Percentiles rank a stretch among this genome's conserved stretches.
Conservation (phyloP, 306 rosid species). For the Glycine tomentella region DNA sequence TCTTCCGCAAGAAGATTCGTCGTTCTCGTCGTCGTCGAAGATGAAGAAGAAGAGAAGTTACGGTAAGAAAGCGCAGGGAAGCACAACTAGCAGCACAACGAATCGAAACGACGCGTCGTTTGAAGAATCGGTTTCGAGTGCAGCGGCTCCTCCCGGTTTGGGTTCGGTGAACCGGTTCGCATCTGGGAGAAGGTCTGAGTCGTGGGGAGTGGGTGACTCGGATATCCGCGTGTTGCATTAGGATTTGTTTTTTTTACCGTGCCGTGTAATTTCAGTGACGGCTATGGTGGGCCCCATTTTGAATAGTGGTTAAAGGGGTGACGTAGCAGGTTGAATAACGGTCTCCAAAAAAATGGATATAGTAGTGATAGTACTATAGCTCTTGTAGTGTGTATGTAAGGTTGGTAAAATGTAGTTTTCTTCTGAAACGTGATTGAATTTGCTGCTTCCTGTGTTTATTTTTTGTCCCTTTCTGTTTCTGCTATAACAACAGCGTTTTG, state of each 20-base stretch:
- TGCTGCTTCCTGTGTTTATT: background rate
- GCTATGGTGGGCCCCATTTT: conserved; percentile 14
- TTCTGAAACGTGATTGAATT: conserved; percentile 31
- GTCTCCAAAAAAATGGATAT: conserved; percentile 19
- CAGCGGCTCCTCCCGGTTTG: conserved; percentile 56
- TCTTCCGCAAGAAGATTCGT: conserved; percentile 40
- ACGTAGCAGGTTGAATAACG: conserved; percentile 71
- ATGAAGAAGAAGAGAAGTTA: conserved; percentile 31
- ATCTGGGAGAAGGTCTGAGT: conserved; percentile 80
- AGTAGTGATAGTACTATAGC: no score
- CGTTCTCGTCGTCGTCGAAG: conserved; percentile 6
- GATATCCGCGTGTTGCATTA: conserved; percentile 47
- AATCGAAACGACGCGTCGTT: conserved; percentile 47
- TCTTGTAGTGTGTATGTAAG: background rate
- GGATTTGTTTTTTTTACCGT: background rate
- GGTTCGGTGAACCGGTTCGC: conserved; percentile 74
- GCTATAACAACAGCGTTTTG: conserved; percentile 41
- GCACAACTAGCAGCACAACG: background rate
- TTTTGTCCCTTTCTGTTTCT: background rate
- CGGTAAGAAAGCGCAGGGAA: conserved; percentile 33
- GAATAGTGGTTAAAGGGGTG: conserved; percentile 46
- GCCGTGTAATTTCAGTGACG: background rate
- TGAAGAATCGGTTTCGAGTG: conserved; percentile 58
- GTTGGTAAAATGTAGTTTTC: conserved; percentile 39
- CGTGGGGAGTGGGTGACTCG: conserved; percentile 60